A percentile compares a stretch with the other conserved stretches of the same genome.
Conservation (phyloP, 768 basidiomycete species). For the Leccinum boreale region DNA sequence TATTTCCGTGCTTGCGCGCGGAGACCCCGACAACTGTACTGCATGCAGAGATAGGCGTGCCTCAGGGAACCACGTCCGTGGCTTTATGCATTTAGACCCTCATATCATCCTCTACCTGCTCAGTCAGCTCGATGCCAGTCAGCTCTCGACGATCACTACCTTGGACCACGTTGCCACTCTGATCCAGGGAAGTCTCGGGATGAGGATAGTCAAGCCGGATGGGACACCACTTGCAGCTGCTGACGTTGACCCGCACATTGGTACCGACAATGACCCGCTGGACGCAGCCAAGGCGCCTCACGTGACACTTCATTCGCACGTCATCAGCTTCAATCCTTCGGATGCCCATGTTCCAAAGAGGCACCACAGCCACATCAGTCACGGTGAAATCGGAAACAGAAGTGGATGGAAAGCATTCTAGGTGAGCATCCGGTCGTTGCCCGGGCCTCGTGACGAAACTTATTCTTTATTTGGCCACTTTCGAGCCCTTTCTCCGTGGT, state of each 20-base stretch:
- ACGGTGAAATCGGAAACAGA: background rate
- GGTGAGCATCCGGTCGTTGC: background rate
- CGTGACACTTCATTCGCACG: slow-evolving; percentile 14
- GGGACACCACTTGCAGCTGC: slow-evolving; percentile 8
- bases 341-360: background rate
- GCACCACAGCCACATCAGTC: background rate
- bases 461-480: background rate
- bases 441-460: background rate
- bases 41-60: slow-evolving; percentile 10
- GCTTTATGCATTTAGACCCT: slow-evolving; percentile 15
- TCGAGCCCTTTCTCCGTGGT: no score
- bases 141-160: background rate
- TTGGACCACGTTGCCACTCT: background rate
- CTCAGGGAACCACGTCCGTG: slow-evolving; percentile 11
- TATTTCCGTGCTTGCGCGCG: slow-evolving; percentile 12
- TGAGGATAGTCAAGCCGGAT: slow-evolving; percentile 12
- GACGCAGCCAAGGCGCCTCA: slow-evolving; percentile 7
- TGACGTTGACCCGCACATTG: background rate
- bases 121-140: background rate
- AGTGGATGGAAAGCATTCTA: slow-evolving; percentile 3
- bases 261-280: background rate
- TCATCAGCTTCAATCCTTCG: background rate
- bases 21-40: slow-evolving; percentile 3
- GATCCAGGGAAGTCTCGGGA: slow-evolving; percentile 8
- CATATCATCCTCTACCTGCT: slow-evolving; percentile 11